Evolutionary conservation across 1,284 basidiomycete genomes (phyloP).

Genomic region (Cystobasidium pallidum): DNA sequence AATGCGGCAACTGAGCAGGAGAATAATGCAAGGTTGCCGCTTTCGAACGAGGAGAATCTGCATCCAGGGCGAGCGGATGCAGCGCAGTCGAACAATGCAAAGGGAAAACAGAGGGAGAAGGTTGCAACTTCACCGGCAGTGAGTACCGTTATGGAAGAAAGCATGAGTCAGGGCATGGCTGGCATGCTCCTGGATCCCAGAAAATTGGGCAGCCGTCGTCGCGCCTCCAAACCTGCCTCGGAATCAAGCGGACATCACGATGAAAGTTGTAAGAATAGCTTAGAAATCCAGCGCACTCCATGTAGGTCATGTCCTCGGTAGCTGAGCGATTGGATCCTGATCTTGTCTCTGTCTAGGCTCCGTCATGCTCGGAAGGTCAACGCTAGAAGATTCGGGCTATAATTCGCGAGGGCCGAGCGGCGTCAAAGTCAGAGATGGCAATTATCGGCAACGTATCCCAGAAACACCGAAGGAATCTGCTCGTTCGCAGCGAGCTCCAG

Average conservation of each 20-base stretch:
- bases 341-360: not conserved
- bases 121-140: conserved; percentile 14
- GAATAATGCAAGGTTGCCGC: not conserved
- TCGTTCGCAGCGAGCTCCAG: not conserved
- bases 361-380: not conserved
- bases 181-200: conserved; percentile 4
- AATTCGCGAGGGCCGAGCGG: not conserved
- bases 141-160: conserved; percentile 28
- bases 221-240: not conserved
- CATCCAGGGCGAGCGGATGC: not conserved
- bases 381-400: conserved; percentile 4
- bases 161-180: conserved; percentile 31
- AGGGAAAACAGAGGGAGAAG: conserved; percentile 27
- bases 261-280: no score
- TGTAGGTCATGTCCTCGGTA: no score
- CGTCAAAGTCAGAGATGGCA: not conserved
- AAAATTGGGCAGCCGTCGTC: not conserved
- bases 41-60: not conserved
- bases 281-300: no score
- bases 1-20: conserved; percentile 23
- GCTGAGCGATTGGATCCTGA: no score
- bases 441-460: not conserved
- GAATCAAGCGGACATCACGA: not conserved
- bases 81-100: not conserved
- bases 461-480: no score